Evolutionary conservation across 345 rosid species (phyloP).

Genomic region (Euphorbia pulcherrima): DNA sequence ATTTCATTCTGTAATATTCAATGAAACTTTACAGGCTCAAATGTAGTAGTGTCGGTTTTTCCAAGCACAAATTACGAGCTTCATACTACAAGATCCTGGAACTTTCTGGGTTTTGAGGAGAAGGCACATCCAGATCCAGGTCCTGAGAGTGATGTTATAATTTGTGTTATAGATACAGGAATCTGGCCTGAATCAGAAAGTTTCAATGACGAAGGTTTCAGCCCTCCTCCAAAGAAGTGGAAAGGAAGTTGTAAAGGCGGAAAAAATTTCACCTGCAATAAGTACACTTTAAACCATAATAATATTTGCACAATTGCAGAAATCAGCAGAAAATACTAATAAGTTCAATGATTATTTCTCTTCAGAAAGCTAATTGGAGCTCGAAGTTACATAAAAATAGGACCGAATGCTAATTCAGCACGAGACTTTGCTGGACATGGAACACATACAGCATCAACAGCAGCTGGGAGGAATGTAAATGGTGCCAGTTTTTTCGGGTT

Average conservation of each 20-base stretch:
- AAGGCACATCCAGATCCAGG: not conserved
- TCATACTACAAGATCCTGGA: conserved; percentile 57
- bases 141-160: conserved; percentile 28
- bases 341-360: not conserved
- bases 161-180: conserved; percentile 42
- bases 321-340: not conserved
- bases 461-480: conserved; percentile 47
- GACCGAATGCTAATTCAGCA: not conserved
- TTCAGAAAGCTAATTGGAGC: conserved; percentile 46
- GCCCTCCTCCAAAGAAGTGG: conserved; percentile 50
- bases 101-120: conserved; percentile 41
- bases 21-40: conserved; percentile 20
- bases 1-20: too few relatives aligned
- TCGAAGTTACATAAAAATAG: conserved; percentile 18
- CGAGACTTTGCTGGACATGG: conserved; percentile 43
- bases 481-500: conserved; percentile 41
- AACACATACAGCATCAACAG: conserved; percentile 60
- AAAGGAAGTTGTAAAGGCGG: conserved; percentile 42
- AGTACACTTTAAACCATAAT: conserved; percentile 19
- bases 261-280: conserved; percentile 47
- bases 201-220: conserved; percentile 43
- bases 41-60: conserved; percentile 45
- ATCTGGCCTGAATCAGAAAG: conserved; percentile 48
- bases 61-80: conserved; percentile 33
- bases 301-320: not conserved